Percentiles rank a stretch among this genome's conserved stretches.
These are phyloP conservation scores for Pholiota molesta DNA, from an alignment of 768 basidiomycete genomes.

Conservation along the genomic window DNA sequence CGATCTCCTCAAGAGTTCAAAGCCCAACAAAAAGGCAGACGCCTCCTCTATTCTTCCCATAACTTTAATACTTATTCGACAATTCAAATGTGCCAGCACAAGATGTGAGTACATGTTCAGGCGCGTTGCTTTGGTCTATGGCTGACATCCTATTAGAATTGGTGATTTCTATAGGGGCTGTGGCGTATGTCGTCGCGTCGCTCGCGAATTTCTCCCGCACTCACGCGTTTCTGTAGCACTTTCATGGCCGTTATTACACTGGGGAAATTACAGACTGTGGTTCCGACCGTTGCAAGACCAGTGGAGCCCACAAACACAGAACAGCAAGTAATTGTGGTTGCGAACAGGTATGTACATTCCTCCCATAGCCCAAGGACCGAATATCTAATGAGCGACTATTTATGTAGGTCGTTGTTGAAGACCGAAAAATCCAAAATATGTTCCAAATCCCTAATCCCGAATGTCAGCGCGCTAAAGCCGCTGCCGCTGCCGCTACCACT, in stretches of 20 bases:
- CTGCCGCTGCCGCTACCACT: conserved; percentile 19
- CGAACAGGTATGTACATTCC: conserved; percentile 35
- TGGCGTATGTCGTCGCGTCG: conserved; percentile 36
- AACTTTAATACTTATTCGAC: conserved; percentile 15
- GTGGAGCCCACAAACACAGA: conserved; percentile 46
- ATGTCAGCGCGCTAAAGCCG: conserved; percentile 28
- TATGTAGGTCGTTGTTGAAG: conserved; percentile 42
- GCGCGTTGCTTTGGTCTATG: conserved; percentile 1
- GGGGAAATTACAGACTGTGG: conserved; percentile 45
- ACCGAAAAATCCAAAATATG: conserved; percentile 48
- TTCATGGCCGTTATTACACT: conserved; percentile 52
- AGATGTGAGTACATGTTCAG: conserved; percentile 32
- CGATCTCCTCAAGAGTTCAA: neutral
- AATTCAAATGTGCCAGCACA: conserved; percentile 40
- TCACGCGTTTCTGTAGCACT: conserved; percentile 37
- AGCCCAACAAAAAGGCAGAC: conserved; percentile 13
- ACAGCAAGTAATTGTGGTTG: conserved; percentile 44
- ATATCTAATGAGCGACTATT: neutral
- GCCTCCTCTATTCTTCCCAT: conserved; percentile 6
- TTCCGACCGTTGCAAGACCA: conserved; percentile 41
- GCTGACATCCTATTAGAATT: conserved; percentile 33
- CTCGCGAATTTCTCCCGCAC: conserved; percentile 1
- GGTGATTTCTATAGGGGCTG: conserved; percentile 55
- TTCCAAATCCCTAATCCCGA: conserved; percentile 47
- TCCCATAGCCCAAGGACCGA: neutral